A percentile compares a stretch with the other conserved stretches of the same genome.
phyloP scores from a whole-genome alignment of 2,329 filamentous ascomycete genomes.

The Fusarium gaditjirri region DNA sequence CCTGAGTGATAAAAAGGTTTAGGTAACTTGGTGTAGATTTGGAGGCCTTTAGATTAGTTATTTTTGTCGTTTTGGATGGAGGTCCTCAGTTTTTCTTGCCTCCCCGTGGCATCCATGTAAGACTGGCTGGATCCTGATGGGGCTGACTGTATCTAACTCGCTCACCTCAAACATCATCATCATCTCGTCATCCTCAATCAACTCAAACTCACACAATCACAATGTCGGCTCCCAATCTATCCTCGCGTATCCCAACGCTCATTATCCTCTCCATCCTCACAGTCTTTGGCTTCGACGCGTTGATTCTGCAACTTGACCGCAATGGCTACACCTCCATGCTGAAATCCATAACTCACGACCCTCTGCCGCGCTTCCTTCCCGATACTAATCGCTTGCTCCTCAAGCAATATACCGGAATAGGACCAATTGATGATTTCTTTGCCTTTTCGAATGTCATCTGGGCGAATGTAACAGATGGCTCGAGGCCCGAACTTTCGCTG shows the following conservation, averaged over 20 bases:
- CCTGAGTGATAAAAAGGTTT: background rate
- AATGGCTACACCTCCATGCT: slow-evolving; percentile 35
- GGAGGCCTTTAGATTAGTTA: background rate
- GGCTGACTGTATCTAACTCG: slow-evolving; percentile 5
- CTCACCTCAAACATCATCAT: background rate
- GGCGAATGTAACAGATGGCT: slow-evolving; percentile 38
- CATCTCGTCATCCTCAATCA: background rate
- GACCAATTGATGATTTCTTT: slow-evolving; percentile 29
- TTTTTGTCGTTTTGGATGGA: background rate
- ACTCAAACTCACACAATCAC: background rate
- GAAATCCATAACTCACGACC: slow-evolving; percentile 22
- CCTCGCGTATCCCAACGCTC: slow-evolving; percentile 25
- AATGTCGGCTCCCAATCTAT: slow-evolving; percentile 7
- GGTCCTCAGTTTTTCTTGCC: no score
- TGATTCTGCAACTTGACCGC: slow-evolving; percentile 38
- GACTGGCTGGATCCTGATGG: background rate
- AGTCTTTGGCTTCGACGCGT: slow-evolving; percentile 38
- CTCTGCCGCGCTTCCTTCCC: slow-evolving; percentile 32
- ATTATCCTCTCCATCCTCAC: slow-evolving; percentile 23
- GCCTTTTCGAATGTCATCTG: slow-evolving; percentile 37
- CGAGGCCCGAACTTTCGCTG: slow-evolving; percentile 36
- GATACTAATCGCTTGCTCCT: slow-evolving; percentile 33
- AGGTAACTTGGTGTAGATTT: background rate
- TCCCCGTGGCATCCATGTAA: background rate
- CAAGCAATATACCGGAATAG: slow-evolving; percentile 32